Evolutionary conservation across 2,329 filamentous ascomycete genomes (phyloP), one percentile per base, ranked within the genome.

Genomic region (Fusarium domesticum): DNA sequence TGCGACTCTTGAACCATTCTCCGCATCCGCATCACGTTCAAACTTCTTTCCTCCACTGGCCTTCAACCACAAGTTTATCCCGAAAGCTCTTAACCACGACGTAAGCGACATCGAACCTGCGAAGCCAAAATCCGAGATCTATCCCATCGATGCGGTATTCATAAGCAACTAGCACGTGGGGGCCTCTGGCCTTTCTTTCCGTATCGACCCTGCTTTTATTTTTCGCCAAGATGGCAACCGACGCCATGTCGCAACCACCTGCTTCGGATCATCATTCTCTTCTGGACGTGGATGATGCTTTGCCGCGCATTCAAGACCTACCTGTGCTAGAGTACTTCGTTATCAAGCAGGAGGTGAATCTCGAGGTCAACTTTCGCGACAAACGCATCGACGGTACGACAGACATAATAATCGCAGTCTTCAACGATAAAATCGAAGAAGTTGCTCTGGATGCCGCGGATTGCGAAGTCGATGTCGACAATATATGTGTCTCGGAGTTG

Each of bases 301-400:
- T 67, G 6, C 59, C 61, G 8, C 64, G 64, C 6, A 53, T 65
- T 23, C 53, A 67, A 38, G 69, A 72, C 47, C 47, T 52, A 7
- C 62, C 65, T 5, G 55, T 70, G 3, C 64, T 68, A 14, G 67
- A 70, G 18, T 73, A 70, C 43, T 72, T 77, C 32, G 71, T 97
- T 45, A 77, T 89, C 42, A 85, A 90, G 69, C 92, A 97, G 70
- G 87, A 88, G 64, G 84, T 98, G 38, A 85, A 90, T 59, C 75
- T 98, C 48, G 91, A 97, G 59, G 76, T 98, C 63, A 87, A 95
- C 70, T 95, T 98, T 64, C 77, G 80, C 53, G 80, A 80, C 42
- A 85, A 84, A 67, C 79, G 76, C 60, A 71, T 97, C 60, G 83
- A 80, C 49, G 93, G 93, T 39, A 85, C 80, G 51, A 89, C 87